Conservation (phyloP, 768 basidiomycete genomes). For the Boletus eberwhitei region DNA sequence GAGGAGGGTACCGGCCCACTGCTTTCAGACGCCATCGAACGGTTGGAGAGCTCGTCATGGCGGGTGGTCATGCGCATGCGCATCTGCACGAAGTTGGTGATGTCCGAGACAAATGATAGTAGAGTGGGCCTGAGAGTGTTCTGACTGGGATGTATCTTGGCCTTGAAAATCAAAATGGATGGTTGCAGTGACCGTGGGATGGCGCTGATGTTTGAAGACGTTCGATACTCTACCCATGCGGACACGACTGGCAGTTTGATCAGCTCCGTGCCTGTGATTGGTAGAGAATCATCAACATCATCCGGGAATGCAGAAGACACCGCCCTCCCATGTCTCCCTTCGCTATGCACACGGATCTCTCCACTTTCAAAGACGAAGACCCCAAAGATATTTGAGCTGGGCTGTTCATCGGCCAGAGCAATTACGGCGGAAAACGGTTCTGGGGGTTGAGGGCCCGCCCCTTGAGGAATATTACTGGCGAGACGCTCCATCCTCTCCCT, state of each 20-base stretch:
- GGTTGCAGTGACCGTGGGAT: slow-evolving; percentile 41
- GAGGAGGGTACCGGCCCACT: slow-evolving; percentile 5
- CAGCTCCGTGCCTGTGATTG: slow-evolving; percentile 48
- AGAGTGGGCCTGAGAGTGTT: slow-evolving; percentile 81
- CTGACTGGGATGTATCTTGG: slow-evolving; percentile 84
- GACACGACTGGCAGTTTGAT: slow-evolving; percentile 76
- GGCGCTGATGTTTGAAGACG: slow-evolving; percentile 43
- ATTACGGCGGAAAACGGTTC: slow-evolving; percentile 4
- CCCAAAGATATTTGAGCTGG: slow-evolving; percentile 59
- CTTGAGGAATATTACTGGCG: slow-evolving; percentile 51
- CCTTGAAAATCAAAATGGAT: slow-evolving; percentile 74
- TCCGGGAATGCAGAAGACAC: slow-evolving; percentile 38
- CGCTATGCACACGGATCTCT: slow-evolving; percentile 70
- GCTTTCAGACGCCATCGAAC: slow-evolving; percentile 9
- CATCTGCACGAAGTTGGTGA: slow-evolving; percentile 65
- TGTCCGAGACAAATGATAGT: slow-evolving; percentile 79
- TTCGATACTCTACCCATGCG: slow-evolving; percentile 80
- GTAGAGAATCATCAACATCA: slow-evolving; percentile 51
- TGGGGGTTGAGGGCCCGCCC: not conserved
- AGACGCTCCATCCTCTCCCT: slow-evolving; percentile 72
- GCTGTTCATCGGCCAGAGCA: slow-evolving; percentile 22
- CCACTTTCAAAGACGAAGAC: slow-evolving; percentile 83
- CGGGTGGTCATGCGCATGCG: slow-evolving; percentile 57
- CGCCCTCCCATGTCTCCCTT: slow-evolving; percentile 38
- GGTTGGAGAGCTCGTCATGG: slow-evolving; percentile 16